phyloP scores from a whole-genome alignment of 192 early-diverging fungal species.

The Coemansia javaensis region DNA sequence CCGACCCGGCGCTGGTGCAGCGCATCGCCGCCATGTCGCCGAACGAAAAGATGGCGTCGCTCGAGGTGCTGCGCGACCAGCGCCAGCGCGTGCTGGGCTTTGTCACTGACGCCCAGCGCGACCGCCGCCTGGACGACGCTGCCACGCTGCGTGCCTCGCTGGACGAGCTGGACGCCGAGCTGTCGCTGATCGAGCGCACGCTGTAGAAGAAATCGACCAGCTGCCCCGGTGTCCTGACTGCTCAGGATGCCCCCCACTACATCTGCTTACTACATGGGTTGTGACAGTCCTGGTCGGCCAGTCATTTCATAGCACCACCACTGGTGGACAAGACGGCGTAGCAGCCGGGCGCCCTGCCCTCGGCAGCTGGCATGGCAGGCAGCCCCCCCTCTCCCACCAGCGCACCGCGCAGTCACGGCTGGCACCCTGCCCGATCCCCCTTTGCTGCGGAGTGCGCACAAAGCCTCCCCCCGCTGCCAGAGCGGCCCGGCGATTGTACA shows the following conservation, averaged over 20 bases:
- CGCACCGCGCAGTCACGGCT: too few relatives aligned
- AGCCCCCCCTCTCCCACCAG: too few relatives aligned
- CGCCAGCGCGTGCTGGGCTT: slow-evolving; percentile 58
- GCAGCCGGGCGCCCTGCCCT: too few relatives aligned
- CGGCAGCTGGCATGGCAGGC: too few relatives aligned
- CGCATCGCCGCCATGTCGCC: slow-evolving; percentile 10
- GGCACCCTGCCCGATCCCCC: too few relatives aligned
- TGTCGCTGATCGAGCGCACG: slow-evolving; percentile 47
- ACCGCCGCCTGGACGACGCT: slow-evolving; percentile 70
- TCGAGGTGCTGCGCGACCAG: slow-evolving; percentile 69
- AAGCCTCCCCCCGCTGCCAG: too few relatives aligned
- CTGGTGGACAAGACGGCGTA: too few relatives aligned
- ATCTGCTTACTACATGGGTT: background rate
- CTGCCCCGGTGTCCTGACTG: too few relatives aligned
- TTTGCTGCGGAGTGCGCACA: too few relatives aligned
- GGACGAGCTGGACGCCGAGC: slow-evolving; percentile 61
- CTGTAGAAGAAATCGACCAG: slow-evolving; percentile 3
- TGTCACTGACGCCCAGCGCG: slow-evolving; percentile 58
- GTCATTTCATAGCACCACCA: too few relatives aligned
- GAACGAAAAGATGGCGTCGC: slow-evolving; percentile 30
- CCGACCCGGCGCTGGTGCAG: slow-evolving; percentile 13
- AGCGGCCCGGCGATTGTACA: too few relatives aligned
- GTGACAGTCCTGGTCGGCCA: background rate
- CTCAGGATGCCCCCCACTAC: too few relatives aligned
- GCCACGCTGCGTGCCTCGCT: slow-evolving; percentile 59